Percentiles rank a stretch among this genome's conserved stretches.
Conservation (phyloP, 768 basidiomycete genomes). For the Mycena epipterygia region DNA sequence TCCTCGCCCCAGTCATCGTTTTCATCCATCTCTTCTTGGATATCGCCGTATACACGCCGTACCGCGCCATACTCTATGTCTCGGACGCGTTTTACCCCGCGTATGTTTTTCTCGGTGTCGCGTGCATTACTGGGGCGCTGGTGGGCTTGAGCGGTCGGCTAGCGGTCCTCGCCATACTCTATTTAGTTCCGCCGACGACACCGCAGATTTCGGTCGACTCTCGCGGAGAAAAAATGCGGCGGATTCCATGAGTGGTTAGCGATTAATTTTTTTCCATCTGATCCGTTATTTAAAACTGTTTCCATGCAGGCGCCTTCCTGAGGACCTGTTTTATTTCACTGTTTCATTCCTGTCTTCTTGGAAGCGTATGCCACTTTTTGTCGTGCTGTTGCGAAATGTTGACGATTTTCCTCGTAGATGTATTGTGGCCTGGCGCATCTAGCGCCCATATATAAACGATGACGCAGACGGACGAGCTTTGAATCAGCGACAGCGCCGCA, state of each 20-base stretch:
- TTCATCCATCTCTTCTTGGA: conserved; percentile 49
- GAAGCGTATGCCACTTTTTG: too few relatives aligned
- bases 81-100: conserved; percentile 49
- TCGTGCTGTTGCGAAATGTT: too few relatives aligned
- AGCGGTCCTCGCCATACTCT: neutral
- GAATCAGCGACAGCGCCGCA: too few relatives aligned
- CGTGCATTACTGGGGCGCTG: conserved; percentile 49
- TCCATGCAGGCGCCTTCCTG: too few relatives aligned
- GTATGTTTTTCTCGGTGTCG: conserved; percentile 53
- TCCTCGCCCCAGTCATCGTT: conserved; percentile 52
- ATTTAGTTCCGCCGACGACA: neutral
- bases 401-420: too few relatives aligned
- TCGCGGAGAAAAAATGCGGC: neutral
- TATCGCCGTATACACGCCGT: conserved; percentile 51
- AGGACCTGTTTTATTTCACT: too few relatives aligned
- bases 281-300: too few relatives aligned
- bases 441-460: too few relatives aligned
- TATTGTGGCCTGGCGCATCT: too few relatives aligned
- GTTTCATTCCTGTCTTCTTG: too few relatives aligned
- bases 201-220: neutral
- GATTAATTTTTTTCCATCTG: neutral
- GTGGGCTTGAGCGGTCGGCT: conserved; percentile 48
- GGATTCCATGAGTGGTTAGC: neutral
- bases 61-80: conserved; percentile 41
- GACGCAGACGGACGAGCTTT: too few relatives aligned